Base-by-base conservation (phyloP, 140 eudicot genomes). In the Cichorium intybus region DNA sequence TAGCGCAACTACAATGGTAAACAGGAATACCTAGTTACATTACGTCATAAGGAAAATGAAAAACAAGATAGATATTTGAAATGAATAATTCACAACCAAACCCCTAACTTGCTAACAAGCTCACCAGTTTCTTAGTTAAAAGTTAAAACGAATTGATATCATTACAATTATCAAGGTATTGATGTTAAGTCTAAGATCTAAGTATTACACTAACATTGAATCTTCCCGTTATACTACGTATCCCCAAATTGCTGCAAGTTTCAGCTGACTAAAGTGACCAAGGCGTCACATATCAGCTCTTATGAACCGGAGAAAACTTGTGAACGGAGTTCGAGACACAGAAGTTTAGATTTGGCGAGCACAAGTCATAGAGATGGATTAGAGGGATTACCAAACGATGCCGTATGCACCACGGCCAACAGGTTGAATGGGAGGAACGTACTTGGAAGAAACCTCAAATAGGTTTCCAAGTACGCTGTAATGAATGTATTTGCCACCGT, bases 321-420 rank as follows among this genome's bases (percentile, higher is more conserved):
- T 16, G 37, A n/a, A 46, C 37, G 41, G 31, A 26, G 7, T 29
- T 56, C 22, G 51, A 18, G 46, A 29, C 15, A 34, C 37, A 52
- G 17, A 39, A 55, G 53, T 10, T 20, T 2, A 47, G 66, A 56
- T 64, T 57, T 10, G n/a, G 22, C 11, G 55, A 28, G 18, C 62
- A 18, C 31, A 28, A 72, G 31, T 62, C 24, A 20, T 9, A 10
- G 14, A 49, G 46, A 39, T 0, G 39, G 28, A 46, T 15, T 9
- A 26, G 21, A 24, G 29, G 7, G 34, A 54, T 77, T 87, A 90
- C 95, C 97, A 90, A 60, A 90, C 95, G 71, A 84, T 79, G 28
- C 96, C 95, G 65, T 90, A 90, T 58, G 97, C 97, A 51, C 95
- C 96, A 16, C 90, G 87, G 60, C 96, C 97, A 20, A 87, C 83